phyloP scores from a whole-genome alignment of 345 rosid genomes.

The Eucalyptus pauciflora region DNA sequence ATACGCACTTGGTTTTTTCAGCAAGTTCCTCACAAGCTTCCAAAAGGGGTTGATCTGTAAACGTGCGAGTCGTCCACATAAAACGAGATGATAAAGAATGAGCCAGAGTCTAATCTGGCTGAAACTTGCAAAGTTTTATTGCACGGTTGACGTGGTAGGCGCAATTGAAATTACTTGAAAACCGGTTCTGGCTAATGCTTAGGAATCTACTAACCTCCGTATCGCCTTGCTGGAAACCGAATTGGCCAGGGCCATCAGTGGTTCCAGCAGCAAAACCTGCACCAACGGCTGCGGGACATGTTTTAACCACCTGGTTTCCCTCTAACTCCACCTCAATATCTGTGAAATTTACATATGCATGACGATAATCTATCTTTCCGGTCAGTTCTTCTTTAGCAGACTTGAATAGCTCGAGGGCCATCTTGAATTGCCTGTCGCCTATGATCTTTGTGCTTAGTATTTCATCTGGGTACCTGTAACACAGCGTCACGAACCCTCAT shows the following conservation, averaged over 20 bases:
- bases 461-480: conserved; percentile 38
- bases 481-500: neutral
- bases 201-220: conserved; percentile 18
- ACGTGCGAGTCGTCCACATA: neutral
- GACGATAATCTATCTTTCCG: conserved; percentile 41
- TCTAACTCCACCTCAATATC: conserved; percentile 31
- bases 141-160: neutral
- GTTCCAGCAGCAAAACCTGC: conserved; percentile 62
- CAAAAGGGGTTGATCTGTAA: conserved; percentile 29
- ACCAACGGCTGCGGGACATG: conserved; percentile 45
- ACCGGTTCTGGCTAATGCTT: neutral
- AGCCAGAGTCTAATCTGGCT: neutral
- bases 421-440: conserved; percentile 38
- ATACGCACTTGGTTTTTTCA: conserved; percentile 40
- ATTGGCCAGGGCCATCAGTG: conserved; percentile 47
- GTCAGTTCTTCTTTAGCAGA: conserved; percentile 15
- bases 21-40: conserved; percentile 24
- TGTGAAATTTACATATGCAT: conserved; percentile 29
- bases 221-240: conserved; percentile 54
- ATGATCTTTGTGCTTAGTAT: conserved; percentile 39
- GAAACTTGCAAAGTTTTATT: neutral
- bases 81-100: neutral
- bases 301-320: conserved; percentile 9
- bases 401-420: conserved; percentile 25
- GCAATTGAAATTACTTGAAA: neutral